phyloP scores from a whole-genome alignment of 352 stramenopile species.

The Phytopythium chamaehyphon region DNA sequence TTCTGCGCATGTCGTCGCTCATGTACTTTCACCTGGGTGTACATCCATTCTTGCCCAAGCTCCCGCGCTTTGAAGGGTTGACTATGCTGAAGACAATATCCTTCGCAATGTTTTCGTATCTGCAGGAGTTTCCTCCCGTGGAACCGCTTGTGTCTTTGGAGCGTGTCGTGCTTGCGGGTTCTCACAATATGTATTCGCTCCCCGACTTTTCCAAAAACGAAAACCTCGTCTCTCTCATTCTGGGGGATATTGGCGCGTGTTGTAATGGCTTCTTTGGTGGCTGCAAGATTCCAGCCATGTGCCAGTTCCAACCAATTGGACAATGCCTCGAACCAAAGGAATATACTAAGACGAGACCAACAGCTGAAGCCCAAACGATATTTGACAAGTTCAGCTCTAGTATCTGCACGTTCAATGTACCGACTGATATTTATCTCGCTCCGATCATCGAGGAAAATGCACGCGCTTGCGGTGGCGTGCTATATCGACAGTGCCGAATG shows the following conservation, averaged over 20 bases:
- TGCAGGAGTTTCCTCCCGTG: slow-evolving; percentile 1
- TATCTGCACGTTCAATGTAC: slow-evolving; percentile 2
- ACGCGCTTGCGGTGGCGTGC: slow-evolving; percentile 1
- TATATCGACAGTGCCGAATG: slow-evolving; percentile 3
- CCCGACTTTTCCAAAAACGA: slow-evolving; percentile 1
- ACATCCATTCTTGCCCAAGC: background rate
- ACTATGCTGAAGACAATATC: slow-evolving; percentile 6
- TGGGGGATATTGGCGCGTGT: background rate
- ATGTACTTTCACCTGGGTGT: slow-evolving; percentile 6
- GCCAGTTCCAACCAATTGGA: background rate
- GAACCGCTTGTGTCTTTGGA: background rate
- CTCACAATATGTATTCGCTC: slow-evolving; percentile 2
- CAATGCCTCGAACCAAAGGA: background rate
- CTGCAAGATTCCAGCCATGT: background rate
- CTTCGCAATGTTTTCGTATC: slow-evolving; percentile 1
- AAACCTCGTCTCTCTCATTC: background rate
- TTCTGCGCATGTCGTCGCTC: slow-evolving; percentile 7
- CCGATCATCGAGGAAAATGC: slow-evolving; percentile 5
- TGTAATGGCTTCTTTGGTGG: slow-evolving; percentile 7
- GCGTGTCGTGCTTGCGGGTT: slow-evolving; percentile 1
- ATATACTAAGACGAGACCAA: background rate
- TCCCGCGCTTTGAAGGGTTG: slow-evolving; percentile 6
- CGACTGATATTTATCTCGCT: background rate
- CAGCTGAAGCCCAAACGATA: background rate
- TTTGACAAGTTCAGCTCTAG: slow-evolving; percentile 5